Percentiles rank a stretch among this genome's conserved stretches.
Evolutionary conservation across 1,284 basidiomycete species (phyloP).

Genomic region (Leccinum solheimii): DNA sequence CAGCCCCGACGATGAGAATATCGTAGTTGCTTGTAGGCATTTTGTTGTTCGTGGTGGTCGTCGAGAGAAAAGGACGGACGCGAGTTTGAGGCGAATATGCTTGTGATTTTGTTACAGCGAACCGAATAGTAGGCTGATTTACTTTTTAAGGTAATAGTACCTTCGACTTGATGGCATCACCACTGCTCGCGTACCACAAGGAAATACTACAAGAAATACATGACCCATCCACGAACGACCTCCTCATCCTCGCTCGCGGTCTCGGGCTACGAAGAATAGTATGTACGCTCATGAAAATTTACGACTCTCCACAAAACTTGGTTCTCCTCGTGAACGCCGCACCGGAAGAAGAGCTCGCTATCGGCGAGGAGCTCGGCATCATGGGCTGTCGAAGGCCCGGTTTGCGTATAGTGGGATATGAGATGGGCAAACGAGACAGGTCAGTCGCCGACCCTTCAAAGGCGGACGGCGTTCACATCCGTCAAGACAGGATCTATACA

Average conservation of each 20-base stretch:
- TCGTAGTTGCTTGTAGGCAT: constrained; percentile 54
- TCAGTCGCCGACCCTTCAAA: constrained; percentile 30
- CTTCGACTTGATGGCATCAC: constrained; percentile 18
- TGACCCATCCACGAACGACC: constrained; percentile 79
- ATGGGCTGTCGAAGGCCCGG: constrained; percentile 90
- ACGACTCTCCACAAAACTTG: constrained; percentile 84
- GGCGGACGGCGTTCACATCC: constrained; percentile 2
- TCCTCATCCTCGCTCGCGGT: constrained; percentile 85
- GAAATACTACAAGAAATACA: constrained; percentile 65
- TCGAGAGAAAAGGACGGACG: background rate
- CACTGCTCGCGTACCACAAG: constrained; percentile 64
- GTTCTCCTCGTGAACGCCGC: constrained; percentile 88
- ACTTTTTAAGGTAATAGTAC: background rate
- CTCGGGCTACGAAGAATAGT: constrained; percentile 81
- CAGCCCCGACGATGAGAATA: constrained; percentile 87
- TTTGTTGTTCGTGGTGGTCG: background rate
- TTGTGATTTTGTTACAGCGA: background rate
- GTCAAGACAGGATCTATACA: constrained; percentile 79
- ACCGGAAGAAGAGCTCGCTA: constrained; percentile 84
- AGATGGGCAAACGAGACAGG: constrained; percentile 82
- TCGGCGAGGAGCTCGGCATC: constrained; percentile 90
- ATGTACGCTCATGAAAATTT: constrained; percentile 88
- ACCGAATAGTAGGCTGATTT: too few species aligned
- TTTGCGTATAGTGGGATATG: constrained; percentile 81
- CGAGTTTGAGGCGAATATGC: background rate